Evolutionary conservation across 2,329 filamentous ascomycete genomes (phyloP).

Genomic region (Trichoderma koningiopsis): DNA sequence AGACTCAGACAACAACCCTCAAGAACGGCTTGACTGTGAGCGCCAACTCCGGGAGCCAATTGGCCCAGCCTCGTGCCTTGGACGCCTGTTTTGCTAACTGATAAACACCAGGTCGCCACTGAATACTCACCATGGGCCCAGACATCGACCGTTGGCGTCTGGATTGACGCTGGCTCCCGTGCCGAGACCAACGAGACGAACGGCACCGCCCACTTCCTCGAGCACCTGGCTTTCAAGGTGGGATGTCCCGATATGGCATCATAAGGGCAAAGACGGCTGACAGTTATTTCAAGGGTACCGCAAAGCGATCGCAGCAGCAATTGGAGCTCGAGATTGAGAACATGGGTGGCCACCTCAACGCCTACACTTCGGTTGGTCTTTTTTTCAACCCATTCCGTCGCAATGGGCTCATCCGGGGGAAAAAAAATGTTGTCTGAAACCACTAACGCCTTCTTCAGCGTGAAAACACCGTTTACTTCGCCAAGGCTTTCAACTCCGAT

Average conservation of each 20-base stretch:
- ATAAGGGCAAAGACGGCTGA: conserved; percentile 14
- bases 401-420: conserved; percentile 21
- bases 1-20: conserved; percentile 94
- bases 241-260: conserved; percentile 27
- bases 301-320: conserved; percentile 93
- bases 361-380: conserved; percentile 90
- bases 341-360: conserved; percentile 98
- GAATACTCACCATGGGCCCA: conserved; percentile 98
- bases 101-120: conserved; percentile 75
- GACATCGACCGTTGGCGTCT: conserved; percentile 96
- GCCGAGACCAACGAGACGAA: conserved; percentile 98
- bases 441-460: conserved; percentile 57
- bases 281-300: conserved; percentile 67
- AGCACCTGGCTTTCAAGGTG: conserved; percentile 99
- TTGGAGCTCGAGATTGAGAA: conserved; percentile 99
- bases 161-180: conserved; percentile 98
- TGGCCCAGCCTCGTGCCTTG: conserved; percentile 35
- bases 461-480: conserved; percentile 99
- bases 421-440: conserved; percentile 1
- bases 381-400: not conserved
- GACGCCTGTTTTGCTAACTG: conserved; percentile 35
- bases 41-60: conserved; percentile 42
- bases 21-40: conserved; percentile 95
- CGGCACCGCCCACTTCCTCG: conserved; percentile 98
- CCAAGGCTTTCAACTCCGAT: conserved; percentile 98